Evolutionary conservation across 805 yeast genomes (phyloP), one percentile per base, ranked within the genome.

Genomic region (Candida railenensis): DNA sequence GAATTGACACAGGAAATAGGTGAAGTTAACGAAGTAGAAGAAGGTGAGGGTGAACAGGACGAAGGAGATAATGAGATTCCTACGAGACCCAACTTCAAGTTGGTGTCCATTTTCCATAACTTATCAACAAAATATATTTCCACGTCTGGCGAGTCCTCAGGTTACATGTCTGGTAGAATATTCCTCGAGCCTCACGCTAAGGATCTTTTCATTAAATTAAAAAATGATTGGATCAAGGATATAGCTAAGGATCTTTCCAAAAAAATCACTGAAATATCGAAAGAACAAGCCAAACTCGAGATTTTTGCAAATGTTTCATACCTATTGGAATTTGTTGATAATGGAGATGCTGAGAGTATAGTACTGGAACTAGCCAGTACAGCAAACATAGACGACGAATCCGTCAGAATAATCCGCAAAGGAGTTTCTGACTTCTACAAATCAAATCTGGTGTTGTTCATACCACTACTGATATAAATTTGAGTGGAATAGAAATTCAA

Each of bases 161-260:
- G 46, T 21, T 18, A 42, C n/a, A 51, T 53, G 9, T 56, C 51
- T 38, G 52, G 58, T 20, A 53, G 51, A 11, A 55, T 67, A 11
- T 65, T 63, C 41, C 48, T 57, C 47, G 56, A 60, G 34, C 47
- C 43, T 1, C 43, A 49, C 18, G 51, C 57, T 14, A 51, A 37
- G 16, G 38, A 43, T 0, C 36, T 48, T 1, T 71, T 69, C 44
- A 45, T 48, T 2, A 42, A 48, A n/a, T 43, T 45, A n/a, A 72
- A 71, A 50, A 66, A 65, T 45, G 43, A 54, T 3, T 70, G 74
- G 74, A 49, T 69, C 11, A 28, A 19, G 14, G 43, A 48, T 3
- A 25, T 43, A 3, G 20, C 46, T 3, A 18, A 15, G 36, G n/a
- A 16, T 3, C 34, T 39, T 4, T 42, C 37, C 32, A n/a, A 38